Percentiles rank a stretch among this genome's conserved stretches.
Evolutionary conservation across 495 filamentous ascomycete genomes (phyloP).

Genomic region (Chlorociboria aeruginascens): DNA sequence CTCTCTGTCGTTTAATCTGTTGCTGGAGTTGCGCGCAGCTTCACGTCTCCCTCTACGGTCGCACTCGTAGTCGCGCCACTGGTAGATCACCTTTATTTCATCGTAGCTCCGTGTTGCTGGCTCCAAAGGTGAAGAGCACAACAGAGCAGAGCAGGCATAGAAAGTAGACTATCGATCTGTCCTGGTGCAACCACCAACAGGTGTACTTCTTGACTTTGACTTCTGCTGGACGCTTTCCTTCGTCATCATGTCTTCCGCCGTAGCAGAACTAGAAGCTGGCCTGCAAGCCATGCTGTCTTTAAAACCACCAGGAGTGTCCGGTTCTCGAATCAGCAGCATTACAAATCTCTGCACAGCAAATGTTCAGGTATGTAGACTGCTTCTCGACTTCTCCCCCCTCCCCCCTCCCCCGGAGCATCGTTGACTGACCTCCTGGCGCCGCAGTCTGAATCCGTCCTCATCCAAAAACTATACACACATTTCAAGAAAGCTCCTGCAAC

Average conservation of each 20-base stretch:
- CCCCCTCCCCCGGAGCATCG: neutral
- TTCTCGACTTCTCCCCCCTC: neutral
- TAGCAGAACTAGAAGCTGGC: conserved; percentile 82
- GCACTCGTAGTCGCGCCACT: conserved; percentile 11
- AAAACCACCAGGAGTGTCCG: conserved; percentile 89
- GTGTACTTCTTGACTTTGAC: conserved; percentile 13
- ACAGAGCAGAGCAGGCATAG: neutral
- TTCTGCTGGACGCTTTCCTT: conserved; percentile 2
- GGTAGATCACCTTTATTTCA: conserved; percentile 1
- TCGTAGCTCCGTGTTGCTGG: conserved; percentile 12
- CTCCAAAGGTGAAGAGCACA: conserved; percentile 6
- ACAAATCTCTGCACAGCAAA: conserved; percentile 78
- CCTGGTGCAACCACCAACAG: neutral
- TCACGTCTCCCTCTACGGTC: neutral
- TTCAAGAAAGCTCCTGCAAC: conserved; percentile 92
- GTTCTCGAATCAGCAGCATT: conserved; percentile 76
- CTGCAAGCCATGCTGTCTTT: conserved; percentile 83
- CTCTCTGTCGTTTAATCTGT: no score
- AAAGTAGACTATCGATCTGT: conserved; percentile 11
- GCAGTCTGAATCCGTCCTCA: conserved; percentile 88
- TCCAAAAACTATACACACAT: conserved; percentile 92
- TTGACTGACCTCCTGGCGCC: conserved; percentile 8
- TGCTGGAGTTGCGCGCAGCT: neutral
- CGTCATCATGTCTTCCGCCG: conserved; percentile 53
- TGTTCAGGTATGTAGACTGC: conserved; percentile 65